Evolutionary conservation across 352 stramenopile species (phyloP).

Genomic region (Globisporangium lucens): DNA sequence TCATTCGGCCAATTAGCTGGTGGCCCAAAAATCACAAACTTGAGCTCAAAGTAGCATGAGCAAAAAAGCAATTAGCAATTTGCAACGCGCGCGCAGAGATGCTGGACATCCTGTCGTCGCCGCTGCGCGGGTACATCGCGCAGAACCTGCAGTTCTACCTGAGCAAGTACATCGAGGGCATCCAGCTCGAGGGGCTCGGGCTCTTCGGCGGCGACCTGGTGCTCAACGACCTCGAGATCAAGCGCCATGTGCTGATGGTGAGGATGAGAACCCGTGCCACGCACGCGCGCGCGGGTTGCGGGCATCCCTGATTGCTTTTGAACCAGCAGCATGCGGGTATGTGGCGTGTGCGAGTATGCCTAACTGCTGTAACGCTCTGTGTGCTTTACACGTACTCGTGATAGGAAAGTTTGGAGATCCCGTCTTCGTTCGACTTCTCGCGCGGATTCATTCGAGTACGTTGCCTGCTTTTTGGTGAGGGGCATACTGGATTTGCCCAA

Average conservation of each 20-base stretch:
- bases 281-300: not conserved
- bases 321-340: not conserved
- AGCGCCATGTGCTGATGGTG: constrained; percentile 76
- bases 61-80: too few species aligned
- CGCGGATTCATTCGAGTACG: constrained; percentile 78
- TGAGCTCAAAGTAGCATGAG: too few species aligned
- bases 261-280: not conserved
- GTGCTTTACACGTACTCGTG: not conserved
- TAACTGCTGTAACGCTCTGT: not conserved
- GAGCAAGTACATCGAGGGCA: constrained; percentile 89
- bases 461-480: not conserved
- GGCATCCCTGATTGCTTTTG: not conserved
- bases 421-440: constrained; percentile 85
- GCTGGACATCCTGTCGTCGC: constrained; percentile 84
- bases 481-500: not conserved
- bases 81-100: constrained; percentile 23
- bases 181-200: constrained; percentile 80
- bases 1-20: too few species aligned
- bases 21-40: too few species aligned
- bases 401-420: constrained; percentile 81
- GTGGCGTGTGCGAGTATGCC: not conserved
- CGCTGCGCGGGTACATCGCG: constrained; percentile 81
- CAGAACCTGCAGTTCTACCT: constrained; percentile 88
- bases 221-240: constrained; percentile 88
- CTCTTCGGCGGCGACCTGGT: constrained; percentile 85